Evolutionary conservation across 2,329 filamentous ascomycete species (phyloP).

Genomic region (Colletotrichum orchidophilum): DNA sequence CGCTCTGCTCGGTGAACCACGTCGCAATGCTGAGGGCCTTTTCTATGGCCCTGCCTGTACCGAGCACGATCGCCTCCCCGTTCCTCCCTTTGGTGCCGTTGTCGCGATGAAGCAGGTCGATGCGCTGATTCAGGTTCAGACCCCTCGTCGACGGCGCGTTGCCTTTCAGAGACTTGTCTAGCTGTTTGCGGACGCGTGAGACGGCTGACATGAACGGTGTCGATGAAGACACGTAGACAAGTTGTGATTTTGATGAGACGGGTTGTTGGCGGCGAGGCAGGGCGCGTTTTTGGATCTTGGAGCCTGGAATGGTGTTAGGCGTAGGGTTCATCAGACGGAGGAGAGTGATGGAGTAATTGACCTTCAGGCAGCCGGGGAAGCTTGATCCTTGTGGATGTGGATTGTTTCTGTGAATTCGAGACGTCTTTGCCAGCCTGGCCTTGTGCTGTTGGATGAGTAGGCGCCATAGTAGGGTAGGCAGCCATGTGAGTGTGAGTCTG

Average conservation of each 20-base stretch:
- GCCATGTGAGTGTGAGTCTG: background rate
- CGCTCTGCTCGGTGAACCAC: conserved; percentile 71
- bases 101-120: conserved; percentile 52
- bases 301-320: conserved; percentile 47
- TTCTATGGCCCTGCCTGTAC: conserved; percentile 73
- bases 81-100: conserved; percentile 40
- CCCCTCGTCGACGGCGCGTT: conserved; percentile 58
- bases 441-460: conserved; percentile 1
- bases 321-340: background rate
- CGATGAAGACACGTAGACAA: conserved; percentile 72
- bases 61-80: conserved; percentile 65
- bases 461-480: conserved; percentile 35
- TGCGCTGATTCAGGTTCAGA: conserved; percentile 55
- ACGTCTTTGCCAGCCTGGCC: conserved; percentile 8
- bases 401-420: background rate
- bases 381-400: conserved; percentile 9
- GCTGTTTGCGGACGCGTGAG: conserved; percentile 70
- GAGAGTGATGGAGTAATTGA: conserved; percentile 2
- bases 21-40: conserved; percentile 69
- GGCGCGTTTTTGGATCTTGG: conserved; percentile 60
- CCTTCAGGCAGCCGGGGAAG: conserved; percentile 36
- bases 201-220: conserved; percentile 76
- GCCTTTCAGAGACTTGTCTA: conserved; percentile 60
- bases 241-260: conserved; percentile 52
- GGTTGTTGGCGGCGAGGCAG: conserved; percentile 51